Base-by-base conservation (phyloP, 1,284 basidiomycete species). In the Fomes fomentarius region DNA sequence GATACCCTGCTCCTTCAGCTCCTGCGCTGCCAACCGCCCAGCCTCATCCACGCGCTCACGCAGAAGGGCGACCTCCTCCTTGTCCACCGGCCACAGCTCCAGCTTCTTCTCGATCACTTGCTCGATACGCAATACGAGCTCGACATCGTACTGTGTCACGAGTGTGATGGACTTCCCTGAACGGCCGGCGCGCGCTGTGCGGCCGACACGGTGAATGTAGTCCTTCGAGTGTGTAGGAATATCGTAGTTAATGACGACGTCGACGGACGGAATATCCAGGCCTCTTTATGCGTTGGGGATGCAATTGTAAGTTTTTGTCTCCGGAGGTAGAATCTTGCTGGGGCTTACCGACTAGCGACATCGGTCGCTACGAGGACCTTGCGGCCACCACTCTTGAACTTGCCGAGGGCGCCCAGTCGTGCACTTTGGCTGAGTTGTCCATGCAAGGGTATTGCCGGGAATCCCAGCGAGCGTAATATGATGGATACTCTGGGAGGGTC, bases 221-320 rank as follows among this genome's bases (percentile, higher is more conserved):
- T 99, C 97, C 77, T 99, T 99, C 25, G 96, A 98, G 71, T 99
- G 94, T 6, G 94, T 94, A 1, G 97, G 97, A 58, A 98, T 92
- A 71, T 99, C 96, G 71, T 94, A 99, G 74, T 99, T 99, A 74
- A 99, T 93, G 48, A 99, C 96, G 35, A 96, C 78, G 69, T 99
- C 97, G 24, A 99, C 97, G 15, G 91, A 86, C 4, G 96, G 96
- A 56, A 99, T 98, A 74, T 99, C 97, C 28, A 99, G 79, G 69
- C 97, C 97, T 65, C 93, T 91, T 58, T 17, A 24, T 26, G 33
- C 12, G 28, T 12, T 22, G 33, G 7, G 12, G 33, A 9, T 11
- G 15, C 14, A 8, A 17, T 2, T 12, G 9, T 26, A 12, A 9
- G 8, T 11, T 2, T 37, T 14, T 3, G 14, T 11, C 19, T 26